phyloP scores from a whole-genome alignment of 129 eudicot genomes.

The Glebionis coronaria region DNA sequence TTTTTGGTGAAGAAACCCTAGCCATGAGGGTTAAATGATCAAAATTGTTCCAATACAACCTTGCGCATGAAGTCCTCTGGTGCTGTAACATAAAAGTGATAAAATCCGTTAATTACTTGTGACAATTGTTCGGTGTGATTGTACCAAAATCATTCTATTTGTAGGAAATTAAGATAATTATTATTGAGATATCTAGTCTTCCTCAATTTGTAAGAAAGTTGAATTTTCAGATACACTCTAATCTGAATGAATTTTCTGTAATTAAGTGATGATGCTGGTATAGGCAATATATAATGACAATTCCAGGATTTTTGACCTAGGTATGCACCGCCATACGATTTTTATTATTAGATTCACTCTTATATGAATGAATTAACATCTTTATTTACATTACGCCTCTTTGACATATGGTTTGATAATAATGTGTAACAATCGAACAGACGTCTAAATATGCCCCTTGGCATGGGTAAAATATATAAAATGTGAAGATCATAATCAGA shows the following conservation, averaged over 20 bases:
- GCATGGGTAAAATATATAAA: background rate
- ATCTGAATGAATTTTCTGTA: background rate
- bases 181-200: background rate
- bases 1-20: conserved; percentile 2
- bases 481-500: background rate
- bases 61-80: conserved; percentile 88
- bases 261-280: background rate
- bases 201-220: background rate
- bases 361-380: background rate
- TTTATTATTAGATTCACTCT: background rate
- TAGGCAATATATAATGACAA: too few species aligned
- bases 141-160: background rate
- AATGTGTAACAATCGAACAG: background rate
- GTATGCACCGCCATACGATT: too few species aligned
- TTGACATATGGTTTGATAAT: too few species aligned
- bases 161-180: background rate
- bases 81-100: conserved; percentile 42
- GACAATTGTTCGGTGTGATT: too few species aligned
- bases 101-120: background rate
- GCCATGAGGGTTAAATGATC: conserved; percentile 21
- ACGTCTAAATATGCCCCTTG: background rate
- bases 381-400: background rate
- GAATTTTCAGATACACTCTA: background rate
- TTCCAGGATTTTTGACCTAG: too few species aligned
- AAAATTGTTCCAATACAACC: conserved; percentile 62